These are phyloP conservation scores for Auricularia sp. DNA, from an alignment of 768 basidiomycete species.

Conservation along the genomic window DNA sequence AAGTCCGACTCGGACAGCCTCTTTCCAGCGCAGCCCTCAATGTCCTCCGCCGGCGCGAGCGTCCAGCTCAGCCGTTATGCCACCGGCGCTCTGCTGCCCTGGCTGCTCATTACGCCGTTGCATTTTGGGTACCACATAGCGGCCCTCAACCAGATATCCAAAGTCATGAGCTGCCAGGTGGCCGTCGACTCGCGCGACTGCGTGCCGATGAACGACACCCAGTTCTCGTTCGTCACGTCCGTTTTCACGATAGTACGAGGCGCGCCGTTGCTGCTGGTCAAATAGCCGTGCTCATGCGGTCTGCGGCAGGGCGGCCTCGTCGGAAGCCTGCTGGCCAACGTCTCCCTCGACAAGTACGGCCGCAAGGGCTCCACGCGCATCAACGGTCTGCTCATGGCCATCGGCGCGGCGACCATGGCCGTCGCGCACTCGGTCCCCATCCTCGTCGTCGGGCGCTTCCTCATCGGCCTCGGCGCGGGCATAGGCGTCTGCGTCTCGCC, in stretches of 20 bases:
- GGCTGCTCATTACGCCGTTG: conserved; percentile 5
- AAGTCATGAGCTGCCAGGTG: conserved; percentile 58
- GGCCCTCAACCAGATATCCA: conserved; percentile 80
- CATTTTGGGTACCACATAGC: conserved; percentile 92
- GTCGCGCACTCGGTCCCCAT: conserved; percentile 44
- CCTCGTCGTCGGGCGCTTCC: conserved; percentile 56
- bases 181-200: conserved; percentile 39
- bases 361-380: conserved; percentile 55
- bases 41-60: not conserved
- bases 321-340: conserved; percentile 60
- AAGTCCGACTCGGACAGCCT: not conserved
- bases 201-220: conserved; percentile 65
- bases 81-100: not conserved
- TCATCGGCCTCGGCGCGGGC: conserved; percentile 64
- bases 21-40: not conserved
- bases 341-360: conserved; percentile 60
- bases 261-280: not conserved
- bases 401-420: conserved; percentile 58
- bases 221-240: conserved; percentile 76
- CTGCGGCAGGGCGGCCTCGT: conserved; percentile 59
- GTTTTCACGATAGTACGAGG: conserved; percentile 46
- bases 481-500: conserved; percentile 72
- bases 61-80: conserved; percentile 3
- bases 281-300: not conserved
- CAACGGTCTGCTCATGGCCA: conserved; percentile 43